Evolutionary conservation across 2,329 filamentous ascomycete species (phyloP), one percentile per base, ranked within the genome.

Genomic region (Fusarium buharicum): DNA sequence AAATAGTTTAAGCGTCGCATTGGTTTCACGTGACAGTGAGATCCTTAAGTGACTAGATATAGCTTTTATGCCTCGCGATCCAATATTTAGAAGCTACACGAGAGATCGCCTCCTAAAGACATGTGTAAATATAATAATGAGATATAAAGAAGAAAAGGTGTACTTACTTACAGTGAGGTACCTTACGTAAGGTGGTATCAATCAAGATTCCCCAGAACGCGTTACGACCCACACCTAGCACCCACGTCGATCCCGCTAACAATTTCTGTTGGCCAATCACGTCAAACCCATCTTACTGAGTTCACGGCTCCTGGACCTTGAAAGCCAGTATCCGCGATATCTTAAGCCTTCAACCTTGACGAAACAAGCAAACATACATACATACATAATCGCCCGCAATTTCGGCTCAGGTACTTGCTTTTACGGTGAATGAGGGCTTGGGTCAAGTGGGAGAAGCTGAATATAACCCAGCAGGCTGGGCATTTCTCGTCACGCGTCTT

Each of bases 401-500:
- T 31, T 17, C 38, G 28, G 34, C 20, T 22, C 37, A 27, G 47
- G 28, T 45, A 31, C 33, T 34, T 38, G 22, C 36, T 11, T 31
- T n/a, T 20, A 50, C 59, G 27, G 37, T 66, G 34, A 30, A 68
- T 66, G 47, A 59, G 53, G 30, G 30, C 38, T 45, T 57, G 17
- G 50, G 34, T 51, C 30, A 14, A 46, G 33, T 18, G 27, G 24
- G 37, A 52, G 18, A 27, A 62, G 28, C 47, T 52, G 12, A 51
- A 55, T 48, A 40, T 48, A 47, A 41, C 57, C 65, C 59, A 67
- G 65, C 60, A 50, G 59, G 67, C 67, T 68, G 65, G 67, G 57
- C 59, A 39, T 62, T 47, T 54, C 22, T 41, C 51, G 44, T 54
- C 51, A 49, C 55, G 54, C 64, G 62, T 53, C 56, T 60, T 64